Evolutionary conservation across 805 yeast genomes (phyloP).

Genomic region (Teunomyces stri): DNA sequence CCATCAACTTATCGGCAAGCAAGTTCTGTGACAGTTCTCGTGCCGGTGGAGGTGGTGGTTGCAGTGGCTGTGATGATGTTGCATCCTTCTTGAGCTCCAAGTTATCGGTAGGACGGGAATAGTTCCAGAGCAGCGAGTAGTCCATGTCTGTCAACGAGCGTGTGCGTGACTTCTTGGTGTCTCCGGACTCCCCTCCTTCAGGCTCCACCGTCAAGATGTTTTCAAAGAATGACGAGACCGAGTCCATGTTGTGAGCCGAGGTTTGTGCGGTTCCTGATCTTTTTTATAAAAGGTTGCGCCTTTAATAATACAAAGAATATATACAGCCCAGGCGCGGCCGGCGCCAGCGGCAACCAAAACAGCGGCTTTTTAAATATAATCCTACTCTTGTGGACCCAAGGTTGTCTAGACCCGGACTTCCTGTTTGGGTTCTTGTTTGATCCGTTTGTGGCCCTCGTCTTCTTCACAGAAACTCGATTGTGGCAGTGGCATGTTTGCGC

Average conservation of each 20-base stretch:
- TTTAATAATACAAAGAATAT: neutral
- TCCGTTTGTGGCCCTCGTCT: constrained; percentile 6
- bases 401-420: too few species aligned
- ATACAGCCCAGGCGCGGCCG: neutral
- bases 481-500: constrained; percentile 30
- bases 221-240: constrained; percentile 36
- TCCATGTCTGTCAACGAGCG: constrained; percentile 2
- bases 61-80: neutral
- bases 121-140: constrained; percentile 25
- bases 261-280: neutral
- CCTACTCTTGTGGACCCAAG: too few species aligned
- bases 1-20: constrained; percentile 69
- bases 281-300: neutral
- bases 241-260: constrained; percentile 26
- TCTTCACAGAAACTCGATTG: constrained; percentile 30
- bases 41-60: neutral
- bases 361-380: too few species aligned
- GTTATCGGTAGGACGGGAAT: constrained; percentile 18
- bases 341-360: too few species aligned
- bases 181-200: neutral
- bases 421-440: constrained; percentile 5
- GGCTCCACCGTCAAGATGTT: constrained; percentile 30
- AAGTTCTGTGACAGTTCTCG: constrained; percentile 1
- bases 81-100: constrained; percentile 10
- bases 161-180: neutral